phyloP scores from a whole-genome alignment of 345 rosid species.

The Ceriops zippeliana region DNA sequence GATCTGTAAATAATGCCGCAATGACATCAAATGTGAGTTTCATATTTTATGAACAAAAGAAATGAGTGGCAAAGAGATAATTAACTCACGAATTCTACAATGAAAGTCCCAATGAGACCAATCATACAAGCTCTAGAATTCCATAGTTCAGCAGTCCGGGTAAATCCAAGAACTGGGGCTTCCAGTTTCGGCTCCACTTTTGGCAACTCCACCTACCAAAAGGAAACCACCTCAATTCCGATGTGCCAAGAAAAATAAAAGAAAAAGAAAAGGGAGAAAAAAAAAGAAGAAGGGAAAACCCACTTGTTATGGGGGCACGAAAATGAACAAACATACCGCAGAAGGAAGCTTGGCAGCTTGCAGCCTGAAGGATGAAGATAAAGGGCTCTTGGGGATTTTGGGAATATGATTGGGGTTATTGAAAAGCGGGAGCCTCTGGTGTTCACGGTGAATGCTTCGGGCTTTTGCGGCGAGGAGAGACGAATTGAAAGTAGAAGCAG shows the following conservation, averaged over 20 bases:
- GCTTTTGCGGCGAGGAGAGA: slow-evolving; percentile 22
- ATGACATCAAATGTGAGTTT: not conserved
- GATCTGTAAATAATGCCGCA: slow-evolving; percentile 41
- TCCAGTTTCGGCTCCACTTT: slow-evolving; percentile 64
- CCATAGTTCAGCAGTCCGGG: slow-evolving; percentile 76
- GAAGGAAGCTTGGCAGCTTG: slow-evolving; percentile 62
- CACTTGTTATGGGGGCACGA: not conserved
- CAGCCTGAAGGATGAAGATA: slow-evolving; percentile 29
- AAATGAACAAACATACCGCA: slow-evolving; percentile 36
- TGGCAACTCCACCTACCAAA: slow-evolving; percentile 55
- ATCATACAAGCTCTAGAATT: slow-evolving; percentile 96
- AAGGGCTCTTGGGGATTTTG: slow-evolving; percentile 21
- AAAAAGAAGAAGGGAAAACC: not conserved
- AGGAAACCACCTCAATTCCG: not conserved
- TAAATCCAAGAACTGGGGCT: slow-evolving; percentile 72
- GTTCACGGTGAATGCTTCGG: slow-evolving; percentile 17
- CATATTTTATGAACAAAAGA: not conserved
- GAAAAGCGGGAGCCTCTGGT: slow-evolving; percentile 16
- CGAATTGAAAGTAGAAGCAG: slow-evolving; percentile 28
- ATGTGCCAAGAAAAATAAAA: not conserved
- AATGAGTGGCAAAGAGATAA: not conserved
- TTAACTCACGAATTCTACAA: slow-evolving; percentile 62
- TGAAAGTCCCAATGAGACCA: slow-evolving; percentile 64
- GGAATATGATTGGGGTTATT: not conserved
- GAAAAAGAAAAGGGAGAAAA: not conserved